Base-by-base conservation (phyloP, 2,329 filamentous ascomycete species). In the Fusarium sp. region DNA sequence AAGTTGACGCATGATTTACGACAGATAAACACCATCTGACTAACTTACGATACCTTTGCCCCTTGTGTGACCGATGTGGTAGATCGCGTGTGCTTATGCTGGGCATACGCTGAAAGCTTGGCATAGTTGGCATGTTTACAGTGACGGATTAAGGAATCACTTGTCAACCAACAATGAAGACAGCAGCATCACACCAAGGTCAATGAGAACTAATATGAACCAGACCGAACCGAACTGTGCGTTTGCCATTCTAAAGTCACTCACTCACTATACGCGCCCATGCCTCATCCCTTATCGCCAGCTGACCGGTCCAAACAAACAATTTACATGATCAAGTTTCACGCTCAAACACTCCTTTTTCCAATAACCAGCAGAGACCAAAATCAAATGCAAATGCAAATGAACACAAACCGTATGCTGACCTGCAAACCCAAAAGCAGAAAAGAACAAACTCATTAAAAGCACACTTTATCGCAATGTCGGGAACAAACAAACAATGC, bases 21-120 rank as follows among this genome's bases (percentile, higher is more conserved):
- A 70, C 61, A 67, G 78, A 63, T 75, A 50, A 78, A 78, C 67
- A 80, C 77, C 22, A 80, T 33, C 43, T 48, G 36, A 51, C 36
- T n/a, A 59, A 38, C 34, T 51, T 28, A 34, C 26, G 33, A 40
- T 26, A 34, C n/a, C 15, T 11, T 15, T 26, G 28, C 17, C n/a
- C 28, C 20, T 13, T 17, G 6, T 13, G 43, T 63, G 60, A 58
- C 24, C 26, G 13, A 17, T 18, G n/a, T 36, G 31, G 45, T 34
- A 26, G 22, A 48, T 33, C 33, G 18, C 18, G 15, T 22, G 22
- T 42, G 20, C 31, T 33, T 44, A 15, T 13, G n/a, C 13, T 36
- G 17, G 26, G 31, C 14, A 18, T 22, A 18, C 26, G n/a, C 18
- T 28, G n/a, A 28, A 26, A 28, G 34, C 15, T 17, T 48, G 26